Conservation (phyloP, 345 rosid species). For the Lepidium aucheri region DNA sequence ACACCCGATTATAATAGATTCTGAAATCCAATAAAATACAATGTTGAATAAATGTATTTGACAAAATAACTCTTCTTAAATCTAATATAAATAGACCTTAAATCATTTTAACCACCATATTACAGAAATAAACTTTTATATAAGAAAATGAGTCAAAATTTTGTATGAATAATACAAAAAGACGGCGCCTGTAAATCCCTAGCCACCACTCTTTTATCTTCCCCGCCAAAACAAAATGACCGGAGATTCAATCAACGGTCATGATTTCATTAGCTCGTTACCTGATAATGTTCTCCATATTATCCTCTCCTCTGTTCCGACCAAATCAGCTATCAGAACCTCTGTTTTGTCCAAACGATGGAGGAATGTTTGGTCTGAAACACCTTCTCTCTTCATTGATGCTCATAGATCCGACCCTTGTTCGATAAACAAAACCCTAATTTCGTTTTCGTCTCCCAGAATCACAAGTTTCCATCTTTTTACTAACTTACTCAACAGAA, state of each 20-base stretch:
- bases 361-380: constrained; percentile 20
- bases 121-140: too few species aligned
- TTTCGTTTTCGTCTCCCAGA: constrained; percentile 2
- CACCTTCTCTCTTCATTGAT: constrained; percentile 21
- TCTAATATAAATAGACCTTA: too few species aligned
- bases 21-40: too few species aligned
- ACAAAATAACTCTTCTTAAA: too few species aligned
- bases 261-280: constrained; percentile 20
- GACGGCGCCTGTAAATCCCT: constrained; percentile 2
- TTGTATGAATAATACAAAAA: background rate
- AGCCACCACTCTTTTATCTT: background rate
- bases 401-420: background rate
- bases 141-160: too few species aligned
- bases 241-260: constrained; percentile 1
- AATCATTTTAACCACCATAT: too few species aligned
- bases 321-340: constrained; percentile 20
- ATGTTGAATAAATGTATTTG: too few species aligned
- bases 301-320: constrained; percentile 23
- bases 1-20: too few species aligned
- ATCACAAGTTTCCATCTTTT: constrained; percentile 15
- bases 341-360: constrained; percentile 22
- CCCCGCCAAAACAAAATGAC: background rate
- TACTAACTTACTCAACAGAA: background rate
- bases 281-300: constrained; percentile 19
- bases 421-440: constrained; percentile 20